Percentiles rank a stretch among this genome's conserved stretches.
Evolutionary conservation across 306 rosid species (phyloP).

Genomic region (Cucumis melo): DNA sequence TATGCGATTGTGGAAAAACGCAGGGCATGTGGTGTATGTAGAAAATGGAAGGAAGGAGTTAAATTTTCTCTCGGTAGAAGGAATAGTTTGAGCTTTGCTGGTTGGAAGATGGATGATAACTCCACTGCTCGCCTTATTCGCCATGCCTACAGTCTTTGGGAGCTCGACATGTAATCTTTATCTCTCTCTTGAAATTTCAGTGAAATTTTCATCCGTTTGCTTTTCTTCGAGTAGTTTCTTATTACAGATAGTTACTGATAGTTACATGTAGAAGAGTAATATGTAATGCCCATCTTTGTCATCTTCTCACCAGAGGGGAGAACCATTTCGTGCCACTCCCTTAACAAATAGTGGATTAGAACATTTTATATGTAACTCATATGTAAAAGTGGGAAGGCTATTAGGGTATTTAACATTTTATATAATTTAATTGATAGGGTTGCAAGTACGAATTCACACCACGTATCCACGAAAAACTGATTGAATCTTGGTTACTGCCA

Average conservation of each 20-base stretch:
- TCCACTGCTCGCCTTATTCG: conserved; percentile 70
- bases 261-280: no score
- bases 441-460: conserved; percentile 26
- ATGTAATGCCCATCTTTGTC: no score
- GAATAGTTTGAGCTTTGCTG: conserved; percentile 59
- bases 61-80: conserved; percentile 55
- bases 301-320: no score
- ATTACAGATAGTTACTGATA: not conserved
- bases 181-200: not conserved
- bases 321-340: no score
- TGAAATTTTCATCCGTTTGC: not conserved
- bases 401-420: not conserved
- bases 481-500: conserved; percentile 78
- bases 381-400: not conserved
- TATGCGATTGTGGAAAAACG: not conserved
- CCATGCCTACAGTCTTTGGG: conserved; percentile 63
- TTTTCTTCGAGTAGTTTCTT: no score
- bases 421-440: not conserved
- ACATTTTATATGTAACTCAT: no score
- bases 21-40: conserved; percentile 78
- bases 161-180: conserved; percentile 49
- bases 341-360: no score
- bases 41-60: conserved; percentile 87
- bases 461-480: conserved; percentile 83
- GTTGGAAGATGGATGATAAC: conserved; percentile 88